Conservation (phyloP, 2,329 filamentous ascomycete genomes). For the Phaeosphaeria sp. region DNA sequence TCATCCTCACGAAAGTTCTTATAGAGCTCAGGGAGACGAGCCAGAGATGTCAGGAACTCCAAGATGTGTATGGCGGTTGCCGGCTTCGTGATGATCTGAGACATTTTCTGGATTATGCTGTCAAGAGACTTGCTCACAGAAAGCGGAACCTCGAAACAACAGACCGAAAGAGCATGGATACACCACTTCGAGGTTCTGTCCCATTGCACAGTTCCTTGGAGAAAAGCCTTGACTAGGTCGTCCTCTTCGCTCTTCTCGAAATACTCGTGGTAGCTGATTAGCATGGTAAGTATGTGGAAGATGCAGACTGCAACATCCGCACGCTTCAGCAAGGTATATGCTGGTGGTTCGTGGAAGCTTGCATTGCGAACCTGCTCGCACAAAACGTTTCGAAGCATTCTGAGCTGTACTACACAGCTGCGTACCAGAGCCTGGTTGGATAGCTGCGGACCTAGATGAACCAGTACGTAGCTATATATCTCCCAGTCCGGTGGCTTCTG, state of each 20-base stretch:
- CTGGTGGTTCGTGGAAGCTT: constrained; percentile 81
- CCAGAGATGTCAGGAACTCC: constrained; percentile 90
- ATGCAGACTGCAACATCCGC: constrained; percentile 89
- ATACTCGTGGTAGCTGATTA: constrained; percentile 87
- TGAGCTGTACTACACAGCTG: constrained; percentile 75
- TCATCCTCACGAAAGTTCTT: constrained; percentile 91
- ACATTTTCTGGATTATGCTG: constrained; percentile 89
- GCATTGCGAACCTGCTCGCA: constrained; percentile 84
- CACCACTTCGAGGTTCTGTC: constrained; percentile 90
- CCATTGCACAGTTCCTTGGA: constrained; percentile 82
- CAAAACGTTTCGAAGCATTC: constrained; percentile 74
- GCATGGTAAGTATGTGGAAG: constrained; percentile 84
- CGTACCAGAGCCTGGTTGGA: constrained; percentile 88
- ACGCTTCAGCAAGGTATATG: constrained; percentile 79
- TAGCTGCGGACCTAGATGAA: constrained; percentile 85
- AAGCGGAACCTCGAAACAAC: constrained; percentile 89
- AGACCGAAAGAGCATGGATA: constrained; percentile 93
- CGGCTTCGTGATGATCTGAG: constrained; percentile 92
- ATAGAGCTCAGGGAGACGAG: constrained; percentile 82
- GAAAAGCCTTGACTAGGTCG: constrained; percentile 85
- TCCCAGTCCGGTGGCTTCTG: constrained; percentile 85
- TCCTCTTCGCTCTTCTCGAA: constrained; percentile 88
- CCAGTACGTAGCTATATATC: constrained; percentile 86
- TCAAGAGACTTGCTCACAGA: constrained; percentile 87
- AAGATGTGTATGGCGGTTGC: constrained; percentile 93